phyloP scores from a whole-genome alignment of 441 rosid genomes.

The Croton setiger region DNA sequence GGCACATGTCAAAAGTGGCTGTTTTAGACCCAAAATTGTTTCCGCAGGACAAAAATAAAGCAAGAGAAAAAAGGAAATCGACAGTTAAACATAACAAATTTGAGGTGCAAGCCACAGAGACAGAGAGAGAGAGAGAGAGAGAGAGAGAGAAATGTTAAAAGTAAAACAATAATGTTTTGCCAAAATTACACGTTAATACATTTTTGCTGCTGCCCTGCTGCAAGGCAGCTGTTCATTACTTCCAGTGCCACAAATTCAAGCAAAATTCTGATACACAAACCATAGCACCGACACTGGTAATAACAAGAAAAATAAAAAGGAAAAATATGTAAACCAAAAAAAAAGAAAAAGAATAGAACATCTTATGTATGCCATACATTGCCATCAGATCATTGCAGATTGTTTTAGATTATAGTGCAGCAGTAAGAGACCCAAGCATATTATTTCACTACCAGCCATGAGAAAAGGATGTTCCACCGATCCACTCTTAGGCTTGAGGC shows the following conservation, averaged over 20 bases:
- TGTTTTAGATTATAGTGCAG: conserved; percentile 18
- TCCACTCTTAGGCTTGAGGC: conserved; percentile 27
- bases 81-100: too few relatives aligned
- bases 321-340: not conserved
- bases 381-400: conserved; percentile 22
- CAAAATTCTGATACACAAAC: conserved; percentile 26
- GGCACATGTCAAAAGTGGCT: too few relatives aligned
- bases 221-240: conserved; percentile 10
- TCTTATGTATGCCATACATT: conserved; percentile 9
- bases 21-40: too few relatives aligned
- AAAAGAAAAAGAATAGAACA: conserved; percentile 25
- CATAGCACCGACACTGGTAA: conserved; percentile 20
- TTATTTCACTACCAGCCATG: conserved; percentile 29
- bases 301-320: conserved; percentile 5
- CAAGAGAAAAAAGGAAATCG: too few relatives aligned
- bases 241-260: conserved; percentile 23
- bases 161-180: not conserved
- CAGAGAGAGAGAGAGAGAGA: not conserved
- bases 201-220: conserved; percentile 15
- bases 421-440: conserved; percentile 24
- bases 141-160: not conserved
- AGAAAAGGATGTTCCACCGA: conserved; percentile 12
- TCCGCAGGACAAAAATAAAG: too few relatives aligned
- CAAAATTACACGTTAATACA: conserved; percentile 14
- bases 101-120: too few relatives aligned